These are phyloP conservation scores for Naganishia onofrii DNA, from an alignment of 768 basidiomycete genomes.

Conservation along the genomic window DNA sequence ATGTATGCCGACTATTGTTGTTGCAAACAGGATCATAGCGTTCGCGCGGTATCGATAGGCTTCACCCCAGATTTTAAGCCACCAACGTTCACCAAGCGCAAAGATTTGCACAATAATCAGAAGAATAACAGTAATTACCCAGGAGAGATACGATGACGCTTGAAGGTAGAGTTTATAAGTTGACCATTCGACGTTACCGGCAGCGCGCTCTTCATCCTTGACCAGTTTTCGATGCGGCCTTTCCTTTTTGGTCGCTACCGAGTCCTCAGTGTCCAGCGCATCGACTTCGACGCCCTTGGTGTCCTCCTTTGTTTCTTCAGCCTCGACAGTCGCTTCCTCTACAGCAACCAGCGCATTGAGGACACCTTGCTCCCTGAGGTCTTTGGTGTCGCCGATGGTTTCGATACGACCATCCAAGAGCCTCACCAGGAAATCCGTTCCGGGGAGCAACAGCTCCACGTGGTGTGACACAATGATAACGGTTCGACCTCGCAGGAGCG, in stretches of 20 bases:
- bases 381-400: conserved; percentile 66
- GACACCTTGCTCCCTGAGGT: conserved; percentile 63
- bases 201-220: conserved; percentile 76
- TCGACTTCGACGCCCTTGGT: conserved; percentile 34
- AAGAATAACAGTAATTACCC: conserved; percentile 46
- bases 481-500: conserved; percentile 53
- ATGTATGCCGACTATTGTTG: conserved; percentile 1
- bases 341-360: conserved; percentile 62
- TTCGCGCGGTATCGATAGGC: conserved; percentile 42
- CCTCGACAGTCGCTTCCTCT: conserved; percentile 53
- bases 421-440: conserved; percentile 68
- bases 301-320: conserved; percentile 34
- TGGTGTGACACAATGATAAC: conserved; percentile 70
- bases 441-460: conserved; percentile 74
- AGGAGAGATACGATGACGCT: conserved; percentile 47
- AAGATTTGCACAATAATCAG: conserved; percentile 57
- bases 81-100: conserved; percentile 51
- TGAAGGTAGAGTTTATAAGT: conserved; percentile 58
- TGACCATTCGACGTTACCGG: conserved; percentile 76
- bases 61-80: conserved; percentile 79
- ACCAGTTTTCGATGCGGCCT: conserved; percentile 55
- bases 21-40: conserved; percentile 9
- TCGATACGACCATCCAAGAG: conserved; percentile 81
- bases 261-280: conserved; percentile 40
- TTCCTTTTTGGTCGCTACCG: conserved; percentile 40